Base-by-base conservation (phyloP, 2,329 filamentous ascomycete species). In the Aspergillus brasiliensis region DNA sequence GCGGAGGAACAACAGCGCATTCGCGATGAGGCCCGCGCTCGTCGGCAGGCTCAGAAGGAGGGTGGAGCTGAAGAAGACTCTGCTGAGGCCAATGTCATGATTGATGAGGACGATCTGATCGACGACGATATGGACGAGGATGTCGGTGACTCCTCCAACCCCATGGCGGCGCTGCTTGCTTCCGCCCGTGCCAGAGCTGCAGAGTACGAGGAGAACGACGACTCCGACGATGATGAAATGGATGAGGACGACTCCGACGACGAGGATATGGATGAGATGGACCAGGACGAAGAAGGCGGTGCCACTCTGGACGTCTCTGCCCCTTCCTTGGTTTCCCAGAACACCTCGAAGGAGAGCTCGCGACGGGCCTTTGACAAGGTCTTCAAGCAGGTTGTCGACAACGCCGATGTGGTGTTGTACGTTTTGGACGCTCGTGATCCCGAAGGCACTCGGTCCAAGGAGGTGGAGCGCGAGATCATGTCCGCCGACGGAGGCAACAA, bases 281-380 rank as follows among this genome's bases (percentile, higher is more conserved):
- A 82, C 8, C 81, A 82, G 3, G 80, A 82, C 8, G 82, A 82
- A 3, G 80, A 82, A 8, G 82, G 76, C n/a, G 80, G 78, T 23
- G 77, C 80, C 40, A 80, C 83, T 46, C 77, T 86, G 38, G 80
- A 82, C 60, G 82, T 81, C 10, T 49, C 61, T 15, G 78, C 83
- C 53, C 82, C 84, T 6, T 84, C 85, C 3, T 69, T 75, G 38
- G 66, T 70, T 37, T 63, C 69, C 51, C 68, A 73, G 62, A 66
- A 65, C 28, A 56, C 65, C 13, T 66, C 68, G 21, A 78, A 78
- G 70, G 87, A 90, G 63, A 84, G 83, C 49, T 97, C 93, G 55
- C 86, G 92, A 71, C 91, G 88, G 77, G 91, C 92, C 57, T 97
- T 94, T 77, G 92, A 97, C 84, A 97, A 96, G 82, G 88, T 96